phyloP scores from a whole-genome alignment of 306 rosid species.

The Vicia villosa region DNA sequence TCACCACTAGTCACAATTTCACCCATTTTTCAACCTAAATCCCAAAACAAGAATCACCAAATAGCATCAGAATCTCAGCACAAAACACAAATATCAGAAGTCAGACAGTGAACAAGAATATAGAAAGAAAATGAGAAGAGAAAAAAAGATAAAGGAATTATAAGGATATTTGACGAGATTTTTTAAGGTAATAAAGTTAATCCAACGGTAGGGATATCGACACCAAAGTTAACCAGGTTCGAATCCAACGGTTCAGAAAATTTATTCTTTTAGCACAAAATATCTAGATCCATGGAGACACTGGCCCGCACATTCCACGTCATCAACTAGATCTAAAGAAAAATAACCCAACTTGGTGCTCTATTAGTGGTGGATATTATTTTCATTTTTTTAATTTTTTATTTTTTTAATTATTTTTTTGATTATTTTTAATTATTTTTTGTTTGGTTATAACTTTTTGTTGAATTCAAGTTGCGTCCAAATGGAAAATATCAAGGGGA shows the following conservation, averaged over 20 bases:
- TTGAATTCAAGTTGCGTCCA: background rate
- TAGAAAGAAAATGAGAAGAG: background rate
- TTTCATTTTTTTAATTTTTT: background rate
- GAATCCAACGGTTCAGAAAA: conserved; percentile 41
- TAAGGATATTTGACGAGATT: conserved; percentile 22
- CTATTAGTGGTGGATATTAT: conserved; percentile 52
- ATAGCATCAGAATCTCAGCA: conserved; percentile 28
- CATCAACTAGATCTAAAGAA: conserved; percentile 50
- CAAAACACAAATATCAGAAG: conserved; percentile 9
- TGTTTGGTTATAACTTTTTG: background rate
- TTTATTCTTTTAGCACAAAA: conserved; percentile 44
- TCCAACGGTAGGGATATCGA: conserved; percentile 47
- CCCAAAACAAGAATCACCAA: conserved; percentile 9
- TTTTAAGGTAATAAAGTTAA: conserved; percentile 6
- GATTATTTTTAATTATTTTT: background rate
- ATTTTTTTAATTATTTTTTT: background rate
- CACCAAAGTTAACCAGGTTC: conserved; percentile 10
- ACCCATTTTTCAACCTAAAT: conserved; percentile 48
- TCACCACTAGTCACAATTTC: conserved; percentile 56
- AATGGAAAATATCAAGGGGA: conserved; percentile 38
- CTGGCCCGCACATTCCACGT: conserved; percentile 56
- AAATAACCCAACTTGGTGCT: conserved; percentile 46
- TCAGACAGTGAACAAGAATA: conserved; percentile 9
- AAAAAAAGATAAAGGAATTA: background rate
- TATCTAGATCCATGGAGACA: conserved; percentile 38